Conservation (phyloP, 306 rosid genomes). For the Luffa acutangula region DNA sequence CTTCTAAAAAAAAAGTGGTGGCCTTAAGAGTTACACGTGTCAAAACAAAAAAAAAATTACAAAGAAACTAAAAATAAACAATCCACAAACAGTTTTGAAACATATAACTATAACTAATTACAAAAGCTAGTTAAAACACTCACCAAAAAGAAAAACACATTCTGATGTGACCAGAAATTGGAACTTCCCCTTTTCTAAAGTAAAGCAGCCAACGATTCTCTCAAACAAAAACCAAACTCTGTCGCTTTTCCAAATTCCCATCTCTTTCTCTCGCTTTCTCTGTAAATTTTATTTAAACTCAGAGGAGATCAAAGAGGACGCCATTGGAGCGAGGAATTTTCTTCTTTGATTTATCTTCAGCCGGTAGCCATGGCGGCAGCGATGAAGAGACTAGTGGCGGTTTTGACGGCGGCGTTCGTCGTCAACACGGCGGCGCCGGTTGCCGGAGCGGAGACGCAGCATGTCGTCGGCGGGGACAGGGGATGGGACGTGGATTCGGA, state of each 20-base stretch:
- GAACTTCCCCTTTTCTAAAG: background rate
- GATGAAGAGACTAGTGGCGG: background rate
- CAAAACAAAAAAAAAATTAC: background rate
- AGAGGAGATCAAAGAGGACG: background rate
- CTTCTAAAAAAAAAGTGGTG: no score
- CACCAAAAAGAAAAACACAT: no score
- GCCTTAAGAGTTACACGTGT: background rate
- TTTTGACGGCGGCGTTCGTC: background rate
- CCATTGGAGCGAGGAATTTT: background rate
- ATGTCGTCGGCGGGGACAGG: slow-evolving; percentile 75
- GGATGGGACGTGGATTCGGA: slow-evolving; percentile 68
- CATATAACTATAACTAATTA: background rate
- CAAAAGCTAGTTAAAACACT: no score
- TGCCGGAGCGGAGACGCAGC: slow-evolving; percentile 36
- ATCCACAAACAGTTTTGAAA: background rate
- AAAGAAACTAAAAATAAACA: background rate
- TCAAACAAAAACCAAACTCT: background rate
- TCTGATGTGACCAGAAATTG: background rate
- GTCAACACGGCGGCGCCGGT: background rate
- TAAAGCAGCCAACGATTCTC: background rate
- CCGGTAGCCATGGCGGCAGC: background rate
- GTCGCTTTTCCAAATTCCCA: background rate
- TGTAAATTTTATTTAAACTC: background rate
- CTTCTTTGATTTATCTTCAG: background rate
- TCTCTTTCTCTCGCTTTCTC: background rate